These are phyloP conservation scores for Coniella vitis DNA, from an alignment of 2,329 filamentous ascomycete species.

Conservation along the genomic window DNA sequence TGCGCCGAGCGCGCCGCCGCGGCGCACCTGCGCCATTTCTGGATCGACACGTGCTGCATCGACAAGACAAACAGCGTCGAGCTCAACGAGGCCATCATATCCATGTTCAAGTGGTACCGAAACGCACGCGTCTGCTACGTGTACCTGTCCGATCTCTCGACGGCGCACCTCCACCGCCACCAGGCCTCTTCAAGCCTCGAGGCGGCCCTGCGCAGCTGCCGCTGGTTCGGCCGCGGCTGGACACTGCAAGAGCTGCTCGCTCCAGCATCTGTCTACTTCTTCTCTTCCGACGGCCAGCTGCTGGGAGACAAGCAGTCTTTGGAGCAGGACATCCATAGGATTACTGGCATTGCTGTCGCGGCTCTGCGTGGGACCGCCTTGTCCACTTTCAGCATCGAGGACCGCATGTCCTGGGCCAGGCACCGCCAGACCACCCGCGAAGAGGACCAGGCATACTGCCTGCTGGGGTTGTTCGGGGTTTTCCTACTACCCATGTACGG, in stretches of 20 bases:
- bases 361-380: not conserved
- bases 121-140: constrained; percentile 11
- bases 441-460: constrained; percentile 20
- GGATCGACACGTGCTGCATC: constrained; percentile 21
- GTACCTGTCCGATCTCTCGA: constrained; percentile 5
- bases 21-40: constrained; percentile 5
- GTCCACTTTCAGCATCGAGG: constrained; percentile 7
- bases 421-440: constrained; percentile 12
- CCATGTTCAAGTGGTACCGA: constrained; percentile 19
- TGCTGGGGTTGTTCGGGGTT: constrained; percentile 17
- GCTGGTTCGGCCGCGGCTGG: constrained; percentile 39
- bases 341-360: constrained; percentile 20
- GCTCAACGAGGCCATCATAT: constrained; percentile 18
- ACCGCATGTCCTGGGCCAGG: constrained; percentile 18
- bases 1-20: not conserved
- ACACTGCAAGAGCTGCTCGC: constrained; percentile 63
- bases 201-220: not conserved
- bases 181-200: not conserved
- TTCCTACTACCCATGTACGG: not conserved
- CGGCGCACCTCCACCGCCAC: not conserved
- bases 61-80: constrained; percentile 16
- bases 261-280: constrained; percentile 24
- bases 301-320: constrained; percentile 22
- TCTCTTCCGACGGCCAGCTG: constrained; percentile 21
- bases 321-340: constrained; percentile 6